A percentile compares a stretch with the other conserved stretches of the same genome.
Evolutionary conservation across 139 green algal species (phyloP).

Genomic region (Chlamydomonas sp.): DNA sequence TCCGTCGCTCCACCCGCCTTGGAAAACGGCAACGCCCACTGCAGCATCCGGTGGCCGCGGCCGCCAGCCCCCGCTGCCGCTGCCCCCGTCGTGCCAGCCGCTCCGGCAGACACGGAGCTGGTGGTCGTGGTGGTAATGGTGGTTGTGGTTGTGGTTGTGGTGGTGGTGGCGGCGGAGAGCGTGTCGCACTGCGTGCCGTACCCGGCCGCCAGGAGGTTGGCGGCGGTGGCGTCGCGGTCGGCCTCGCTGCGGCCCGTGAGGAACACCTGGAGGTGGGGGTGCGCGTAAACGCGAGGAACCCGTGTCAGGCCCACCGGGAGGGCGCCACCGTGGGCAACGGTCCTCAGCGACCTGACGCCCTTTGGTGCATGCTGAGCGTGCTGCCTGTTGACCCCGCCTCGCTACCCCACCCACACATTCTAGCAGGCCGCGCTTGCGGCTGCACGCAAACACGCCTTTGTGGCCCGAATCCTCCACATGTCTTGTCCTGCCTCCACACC

Average conservation of each 20-base stretch:
- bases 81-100: constrained; percentile 3
- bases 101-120: not conserved
- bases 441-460: too few relatives aligned
- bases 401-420: too few relatives aligned
- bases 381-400: not conserved
- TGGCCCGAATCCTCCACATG: too few relatives aligned
- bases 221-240: constrained; percentile 43
- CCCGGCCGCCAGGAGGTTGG: constrained; percentile 60
- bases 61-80: not conserved
- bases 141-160: not conserved
- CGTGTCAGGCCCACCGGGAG: not conserved
- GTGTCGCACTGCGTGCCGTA: constrained; percentile 58
- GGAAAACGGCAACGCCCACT: not conserved
- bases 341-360: not conserved
- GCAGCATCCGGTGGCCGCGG: not conserved
- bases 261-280: constrained; percentile 47
- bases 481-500: too few relatives aligned
- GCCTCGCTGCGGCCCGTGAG: constrained; percentile 66
- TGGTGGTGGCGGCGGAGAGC: not conserved
- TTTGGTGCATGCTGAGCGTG: not conserved
- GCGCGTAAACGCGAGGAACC: not conserved
- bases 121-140: too few relatives aligned
- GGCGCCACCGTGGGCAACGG: not conserved
- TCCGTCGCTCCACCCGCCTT: not conserved
- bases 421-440: too few relatives aligned